Percentiles rank a stretch among this genome's conserved stretches.
phyloP scores from a whole-genome alignment of 495 filamentous ascomycete species.

The Bombardia bombarda region DNA sequence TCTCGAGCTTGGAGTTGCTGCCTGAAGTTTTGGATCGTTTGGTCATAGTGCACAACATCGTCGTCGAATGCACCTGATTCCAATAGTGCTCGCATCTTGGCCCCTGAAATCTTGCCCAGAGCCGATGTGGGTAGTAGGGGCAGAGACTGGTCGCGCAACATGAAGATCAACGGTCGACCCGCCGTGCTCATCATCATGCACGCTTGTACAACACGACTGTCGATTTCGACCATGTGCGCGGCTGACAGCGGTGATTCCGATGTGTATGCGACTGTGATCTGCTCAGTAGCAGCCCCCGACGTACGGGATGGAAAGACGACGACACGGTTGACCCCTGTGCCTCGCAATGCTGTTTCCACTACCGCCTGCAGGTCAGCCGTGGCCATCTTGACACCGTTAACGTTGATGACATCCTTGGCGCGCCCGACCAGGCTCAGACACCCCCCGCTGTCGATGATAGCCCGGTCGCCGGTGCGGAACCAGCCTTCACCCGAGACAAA shows the following conservation, averaged over 20 bases:
- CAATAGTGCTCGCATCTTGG: conserved; percentile 27
- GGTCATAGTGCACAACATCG: too few relatives aligned
- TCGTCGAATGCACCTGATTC: conserved; percentile 25
- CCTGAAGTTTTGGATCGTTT: too few relatives aligned
- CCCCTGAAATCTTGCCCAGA: conserved; percentile 42
- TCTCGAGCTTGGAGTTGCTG: too few relatives aligned
- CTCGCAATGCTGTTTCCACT: conserved; percentile 36
- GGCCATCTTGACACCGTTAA: conserved; percentile 44
- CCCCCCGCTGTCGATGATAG: conserved; percentile 37
- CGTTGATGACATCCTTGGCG: conserved; percentile 33
- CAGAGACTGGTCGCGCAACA: not conserved
- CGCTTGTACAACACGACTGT: not conserved
- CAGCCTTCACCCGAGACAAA: conserved; percentile 54
- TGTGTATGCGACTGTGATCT: conserved; percentile 28
- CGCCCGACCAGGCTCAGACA: conserved; percentile 45
- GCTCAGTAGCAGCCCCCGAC: conserved; percentile 23
- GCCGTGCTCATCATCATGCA: not conserved
- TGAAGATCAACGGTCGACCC: conserved; percentile 3
- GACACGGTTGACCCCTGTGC: conserved; percentile 13
- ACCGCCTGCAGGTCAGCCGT: conserved; percentile 34
- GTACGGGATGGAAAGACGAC: conserved; percentile 23
- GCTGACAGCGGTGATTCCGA: conserved; percentile 5
- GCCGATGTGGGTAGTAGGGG: conserved; percentile 28
- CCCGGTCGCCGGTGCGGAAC: conserved; percentile 59
- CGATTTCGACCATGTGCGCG: conserved; percentile 6